These are phyloP conservation scores for Arabidopsis lyrata DNA, from an alignment of 441 rosid species.

Conservation along the genomic window DNA sequence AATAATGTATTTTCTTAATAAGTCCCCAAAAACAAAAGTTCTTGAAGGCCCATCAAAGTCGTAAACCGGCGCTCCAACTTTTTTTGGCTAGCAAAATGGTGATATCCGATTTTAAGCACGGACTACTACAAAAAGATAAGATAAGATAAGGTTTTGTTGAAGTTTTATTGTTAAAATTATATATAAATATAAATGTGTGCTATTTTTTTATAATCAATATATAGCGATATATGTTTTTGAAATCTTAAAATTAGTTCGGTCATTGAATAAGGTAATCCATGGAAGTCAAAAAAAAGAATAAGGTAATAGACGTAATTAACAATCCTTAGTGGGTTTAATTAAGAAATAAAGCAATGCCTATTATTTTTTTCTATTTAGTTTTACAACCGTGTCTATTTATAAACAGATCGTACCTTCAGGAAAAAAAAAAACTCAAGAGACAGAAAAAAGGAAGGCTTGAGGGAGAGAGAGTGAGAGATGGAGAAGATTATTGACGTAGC, in stretches of 20 bases:
- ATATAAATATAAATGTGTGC: no score
- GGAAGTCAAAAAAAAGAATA: not conserved
- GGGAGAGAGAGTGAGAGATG: slow-evolving; percentile 47
- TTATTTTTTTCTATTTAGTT: not conserved
- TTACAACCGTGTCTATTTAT: not conserved
- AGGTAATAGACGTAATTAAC: not conserved
- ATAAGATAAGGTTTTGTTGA: slow-evolving; percentile 14
- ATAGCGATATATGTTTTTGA: no score
- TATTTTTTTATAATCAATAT: no score
- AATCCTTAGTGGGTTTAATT: not conserved
- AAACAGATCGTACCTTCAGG: not conserved
- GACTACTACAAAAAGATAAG: slow-evolving; percentile 6
- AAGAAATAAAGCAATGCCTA: not conserved
- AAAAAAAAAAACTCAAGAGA: slow-evolving; percentile 11
- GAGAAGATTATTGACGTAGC: slow-evolving; percentile 56
- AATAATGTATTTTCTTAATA: no score
- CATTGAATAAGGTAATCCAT: no score
- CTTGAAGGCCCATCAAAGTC: not conserved
- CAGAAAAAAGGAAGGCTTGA: not conserved
- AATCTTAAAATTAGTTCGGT: not conserved
- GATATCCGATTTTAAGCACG: not conserved
- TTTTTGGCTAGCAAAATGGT: not conserved
- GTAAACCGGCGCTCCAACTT: not conserved
- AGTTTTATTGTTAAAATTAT: not conserved
- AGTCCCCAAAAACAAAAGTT: not conserved